Percentiles rank a stretch among this genome's conserved stretches.
Conservation (phyloP, 768 basidiomycete genomes). For the Lanmaoa rubissima region DNA sequence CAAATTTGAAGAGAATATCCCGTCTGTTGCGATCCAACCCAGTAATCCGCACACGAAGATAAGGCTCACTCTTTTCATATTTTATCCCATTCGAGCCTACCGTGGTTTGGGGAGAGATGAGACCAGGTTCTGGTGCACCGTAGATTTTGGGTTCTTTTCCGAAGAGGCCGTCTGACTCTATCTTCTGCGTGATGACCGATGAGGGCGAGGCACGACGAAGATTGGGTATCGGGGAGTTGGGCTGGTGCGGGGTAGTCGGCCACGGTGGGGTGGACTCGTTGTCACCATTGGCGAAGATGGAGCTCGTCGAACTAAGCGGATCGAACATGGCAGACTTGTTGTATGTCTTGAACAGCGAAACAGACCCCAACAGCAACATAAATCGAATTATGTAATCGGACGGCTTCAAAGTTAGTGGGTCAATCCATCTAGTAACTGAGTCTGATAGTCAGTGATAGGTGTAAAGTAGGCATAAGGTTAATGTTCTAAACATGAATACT, state of each 20-base stretch:
- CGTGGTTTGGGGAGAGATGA: slow-evolving; percentile 72
- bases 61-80: slow-evolving; percentile 78
- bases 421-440: neutral
- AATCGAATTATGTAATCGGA: slow-evolving; percentile 17
- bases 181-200: slow-evolving; percentile 45
- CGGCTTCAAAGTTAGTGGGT: too few relatives aligned
- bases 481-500: neutral
- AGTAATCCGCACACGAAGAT: slow-evolving; percentile 85
- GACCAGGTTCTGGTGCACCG: slow-evolving; percentile 79
- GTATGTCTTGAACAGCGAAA: neutral
- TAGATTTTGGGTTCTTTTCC: slow-evolving; percentile 85
- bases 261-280: slow-evolving; percentile 56
- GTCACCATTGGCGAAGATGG: slow-evolving; percentile 52
- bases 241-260: slow-evolving; percentile 78
- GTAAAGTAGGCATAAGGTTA: neutral
- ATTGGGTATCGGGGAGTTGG: slow-evolving; percentile 69
- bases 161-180: slow-evolving; percentile 56
- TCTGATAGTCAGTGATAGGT: neutral
- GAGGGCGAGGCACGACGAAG: slow-evolving; percentile 62
- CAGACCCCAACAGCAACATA: neutral
- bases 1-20: slow-evolving; percentile 91
- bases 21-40: slow-evolving; percentile 92
- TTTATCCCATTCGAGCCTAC: slow-evolving; percentile 64
- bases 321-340: slow-evolving; percentile 54
- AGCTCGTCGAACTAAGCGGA: slow-evolving; percentile 59